These are phyloP conservation scores for Cystobasidium slooffiae DNA, from an alignment of 1,284 basidiomycete genomes.

Conservation along the genomic window DNA sequence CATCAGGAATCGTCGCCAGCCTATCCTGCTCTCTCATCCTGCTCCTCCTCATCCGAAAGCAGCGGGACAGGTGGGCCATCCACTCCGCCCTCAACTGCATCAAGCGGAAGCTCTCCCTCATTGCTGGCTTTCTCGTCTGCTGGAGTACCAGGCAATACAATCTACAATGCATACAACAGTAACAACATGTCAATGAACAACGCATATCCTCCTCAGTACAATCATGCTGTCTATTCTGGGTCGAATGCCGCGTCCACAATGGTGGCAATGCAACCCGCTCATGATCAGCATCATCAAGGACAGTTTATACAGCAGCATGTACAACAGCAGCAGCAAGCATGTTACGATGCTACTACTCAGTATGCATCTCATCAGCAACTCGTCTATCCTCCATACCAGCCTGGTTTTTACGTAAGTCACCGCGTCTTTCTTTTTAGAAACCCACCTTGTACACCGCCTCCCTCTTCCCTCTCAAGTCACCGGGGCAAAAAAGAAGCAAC, in stretches of 20 bases:
- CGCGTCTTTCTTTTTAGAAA: background rate
- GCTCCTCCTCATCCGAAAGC: background rate
- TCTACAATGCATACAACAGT: conserved; percentile 10
- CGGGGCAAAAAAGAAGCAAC: background rate
- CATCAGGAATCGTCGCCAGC: too few relatives aligned
- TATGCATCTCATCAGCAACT: background rate
- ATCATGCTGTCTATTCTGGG: background rate
- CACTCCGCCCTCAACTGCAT: conserved; percentile 2
- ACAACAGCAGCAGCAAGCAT: background rate
- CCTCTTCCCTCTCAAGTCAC: background rate
- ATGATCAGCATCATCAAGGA: too few relatives aligned
- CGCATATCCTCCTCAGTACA: background rate
- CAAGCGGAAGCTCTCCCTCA: background rate
- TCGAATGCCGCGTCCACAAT: too few relatives aligned
- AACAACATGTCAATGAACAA: background rate
- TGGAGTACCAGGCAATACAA: background rate
- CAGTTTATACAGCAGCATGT: too few relatives aligned
- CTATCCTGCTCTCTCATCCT: background rate
- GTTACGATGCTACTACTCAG: background rate
- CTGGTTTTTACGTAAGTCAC: background rate
- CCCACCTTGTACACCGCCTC: conserved; percentile 1
- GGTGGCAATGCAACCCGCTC: too few relatives aligned
- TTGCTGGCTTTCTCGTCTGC: background rate
- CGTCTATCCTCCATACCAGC: background rate
- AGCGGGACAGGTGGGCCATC: conserved; percentile 1